These are phyloP conservation scores for Diaporthe amygdali DNA, from an alignment of 2,329 filamentous ascomycete species.

Conservation along the genomic window DNA sequence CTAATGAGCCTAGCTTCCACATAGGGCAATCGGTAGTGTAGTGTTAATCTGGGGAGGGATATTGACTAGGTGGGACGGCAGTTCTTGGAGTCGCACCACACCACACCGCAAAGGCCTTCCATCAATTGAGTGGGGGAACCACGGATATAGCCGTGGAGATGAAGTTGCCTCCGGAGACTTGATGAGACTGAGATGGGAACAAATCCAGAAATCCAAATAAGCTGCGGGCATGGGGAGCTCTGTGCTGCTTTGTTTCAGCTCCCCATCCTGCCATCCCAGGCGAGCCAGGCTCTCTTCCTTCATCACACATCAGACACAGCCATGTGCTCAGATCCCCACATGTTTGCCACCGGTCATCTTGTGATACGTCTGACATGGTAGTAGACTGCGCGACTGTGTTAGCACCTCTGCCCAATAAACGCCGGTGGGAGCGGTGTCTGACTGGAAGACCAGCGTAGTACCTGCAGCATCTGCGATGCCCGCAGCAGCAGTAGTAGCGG, in stretches of 20 bases:
- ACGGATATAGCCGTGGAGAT: constrained; percentile 4
- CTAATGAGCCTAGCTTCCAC: neutral
- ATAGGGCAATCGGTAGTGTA: neutral
- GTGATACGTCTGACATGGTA: too few relatives aligned
- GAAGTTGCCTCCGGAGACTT: neutral
- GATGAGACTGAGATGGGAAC: neutral
- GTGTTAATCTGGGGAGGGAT: neutral
- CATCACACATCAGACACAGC: neutral
- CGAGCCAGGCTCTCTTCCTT: neutral
- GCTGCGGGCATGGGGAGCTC: neutral
- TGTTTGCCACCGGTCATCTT: neutral
- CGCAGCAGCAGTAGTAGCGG: neutral
- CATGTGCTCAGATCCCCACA: neutral
- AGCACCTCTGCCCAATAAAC: too few relatives aligned
- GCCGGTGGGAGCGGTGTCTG: too few relatives aligned
- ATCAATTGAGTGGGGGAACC: neutral
- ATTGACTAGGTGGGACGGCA: constrained; percentile 1
- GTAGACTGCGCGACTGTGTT: too few relatives aligned
- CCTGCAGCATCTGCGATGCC: neutral
- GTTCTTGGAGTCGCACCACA: neutral
- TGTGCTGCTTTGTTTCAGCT: neutral
- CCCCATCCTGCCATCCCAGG: neutral
- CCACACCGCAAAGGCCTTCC: neutral
- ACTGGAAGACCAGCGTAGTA: too few relatives aligned
- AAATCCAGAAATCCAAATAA: neutral